Conservation (phyloP, 2,329 filamentous ascomycete species). For the Coniella vitis region DNA sequence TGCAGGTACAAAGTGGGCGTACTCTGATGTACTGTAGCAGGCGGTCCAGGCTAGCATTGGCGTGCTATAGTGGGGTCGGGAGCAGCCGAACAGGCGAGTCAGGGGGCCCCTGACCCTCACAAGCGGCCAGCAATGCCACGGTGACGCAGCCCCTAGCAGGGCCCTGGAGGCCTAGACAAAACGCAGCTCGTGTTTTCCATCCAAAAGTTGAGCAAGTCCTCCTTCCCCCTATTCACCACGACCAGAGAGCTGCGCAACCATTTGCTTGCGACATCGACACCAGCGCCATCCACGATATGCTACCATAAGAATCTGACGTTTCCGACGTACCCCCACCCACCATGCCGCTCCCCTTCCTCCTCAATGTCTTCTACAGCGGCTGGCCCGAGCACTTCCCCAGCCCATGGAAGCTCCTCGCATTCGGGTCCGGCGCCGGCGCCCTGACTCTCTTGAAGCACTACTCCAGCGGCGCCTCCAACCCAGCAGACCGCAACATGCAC, state of each 20-base stretch:
- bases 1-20: too few species aligned
- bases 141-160: conserved; percentile 9
- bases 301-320: conserved; percentile 6
- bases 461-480: conserved; percentile 68
- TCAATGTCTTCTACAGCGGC: conserved; percentile 40
- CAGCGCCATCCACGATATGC: conserved; percentile 11
- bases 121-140: not conserved
- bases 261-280: not conserved
- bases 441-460: conserved; percentile 60
- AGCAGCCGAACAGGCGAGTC: conserved; percentile 5
- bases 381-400: conserved; percentile 41
- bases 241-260: too few species aligned
- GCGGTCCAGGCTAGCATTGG: not conserved
- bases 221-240: too few species aligned
- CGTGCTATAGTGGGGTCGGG: conserved; percentile 1
- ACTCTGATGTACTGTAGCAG: too few species aligned
- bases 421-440: conserved; percentile 28
- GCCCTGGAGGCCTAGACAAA: not conserved
- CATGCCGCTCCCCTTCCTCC: conserved; percentile 49
- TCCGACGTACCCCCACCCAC: conserved; percentile 16
- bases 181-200: conserved; percentile 7
- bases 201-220: not conserved
- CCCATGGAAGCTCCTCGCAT: conserved; percentile 35
- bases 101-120: not conserved
- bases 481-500: conserved; percentile 77